These are phyloP conservation scores for Umbilicus rupestris DNA, from an alignment of 164 flowering plant genomes.

Conservation along the genomic window DNA sequence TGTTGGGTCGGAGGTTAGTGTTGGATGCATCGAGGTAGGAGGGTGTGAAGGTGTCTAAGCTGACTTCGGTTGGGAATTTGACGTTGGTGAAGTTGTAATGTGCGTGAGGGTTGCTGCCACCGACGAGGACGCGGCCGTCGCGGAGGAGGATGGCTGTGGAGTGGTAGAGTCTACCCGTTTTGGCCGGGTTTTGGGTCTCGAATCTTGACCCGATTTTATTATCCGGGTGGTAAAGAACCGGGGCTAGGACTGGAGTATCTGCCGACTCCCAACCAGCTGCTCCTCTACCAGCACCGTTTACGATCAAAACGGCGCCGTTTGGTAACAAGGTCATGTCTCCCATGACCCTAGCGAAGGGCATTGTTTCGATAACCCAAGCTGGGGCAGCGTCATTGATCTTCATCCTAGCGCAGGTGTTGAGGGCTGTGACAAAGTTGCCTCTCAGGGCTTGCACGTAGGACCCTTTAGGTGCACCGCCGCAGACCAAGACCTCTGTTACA, in stretches of 20 bases:
- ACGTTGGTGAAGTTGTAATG: constrained; percentile 21
- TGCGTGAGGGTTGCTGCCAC: constrained; percentile 28
- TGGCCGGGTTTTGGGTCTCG: constrained; percentile 16
- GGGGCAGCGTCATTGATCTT: constrained; percentile 21
- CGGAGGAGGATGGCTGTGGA: constrained; percentile 24
- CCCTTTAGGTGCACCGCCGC: constrained; percentile 42
- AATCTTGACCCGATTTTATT: constrained; percentile 14
- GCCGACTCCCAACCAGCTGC: constrained; percentile 39
- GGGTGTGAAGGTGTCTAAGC: constrained; percentile 33
- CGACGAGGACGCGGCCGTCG: constrained; percentile 29
- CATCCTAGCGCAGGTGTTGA: constrained; percentile 34
- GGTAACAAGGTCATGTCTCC: constrained; percentile 48
- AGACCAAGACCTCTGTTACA: constrained; percentile 34
- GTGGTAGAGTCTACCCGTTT: constrained; percentile 38
- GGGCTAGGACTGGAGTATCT: constrained; percentile 29
- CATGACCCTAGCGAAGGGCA: constrained; percentile 45
- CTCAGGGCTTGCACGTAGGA: constrained; percentile 15
- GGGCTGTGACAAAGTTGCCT: constrained; percentile 24
- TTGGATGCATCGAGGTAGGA: constrained; percentile 18
- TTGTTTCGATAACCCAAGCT: constrained; percentile 40
- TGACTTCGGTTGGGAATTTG: constrained; percentile 27
- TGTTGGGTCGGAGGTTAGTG: not conserved
- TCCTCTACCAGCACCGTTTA: constrained; percentile 45
- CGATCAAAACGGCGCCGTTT: constrained; percentile 32
- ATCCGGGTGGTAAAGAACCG: constrained; percentile 33